A percentile compares a stretch with the other conserved stretches of the same genome.
Evolutionary conservation across 306 rosid genomes (phyloP).

Genomic region (Begonia loranthoides): DNA sequence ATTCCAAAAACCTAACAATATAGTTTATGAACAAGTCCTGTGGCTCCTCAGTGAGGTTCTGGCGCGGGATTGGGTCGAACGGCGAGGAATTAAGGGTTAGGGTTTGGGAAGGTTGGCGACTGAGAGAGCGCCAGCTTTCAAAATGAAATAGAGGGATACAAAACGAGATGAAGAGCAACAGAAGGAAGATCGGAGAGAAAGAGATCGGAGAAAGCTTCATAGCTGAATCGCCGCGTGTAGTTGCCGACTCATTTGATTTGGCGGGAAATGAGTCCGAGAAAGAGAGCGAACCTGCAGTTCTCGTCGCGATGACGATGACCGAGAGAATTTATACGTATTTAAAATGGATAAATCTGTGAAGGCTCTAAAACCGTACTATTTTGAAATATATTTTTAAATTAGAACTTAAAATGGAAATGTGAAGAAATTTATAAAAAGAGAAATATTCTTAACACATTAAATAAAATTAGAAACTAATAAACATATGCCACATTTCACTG

Average conservation of each 20-base stretch:
- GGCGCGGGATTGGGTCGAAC: slow-evolving; percentile 7
- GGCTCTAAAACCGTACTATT: too few relatives aligned
- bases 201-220: slow-evolving; percentile 22
- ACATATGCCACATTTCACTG: too few relatives aligned
- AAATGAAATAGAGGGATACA: slow-evolving; percentile 16
- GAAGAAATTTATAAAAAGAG: too few relatives aligned
- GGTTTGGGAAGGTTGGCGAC: slow-evolving; percentile 19
- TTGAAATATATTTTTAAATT: too few relatives aligned
- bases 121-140: slow-evolving; percentile 15
- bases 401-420: too few relatives aligned
- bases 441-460: too few relatives aligned
- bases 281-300: not conserved
- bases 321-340: too few relatives aligned
- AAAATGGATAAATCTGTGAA: too few relatives aligned
- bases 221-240: slow-evolving; percentile 3
- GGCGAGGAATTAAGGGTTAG: slow-evolving; percentile 14
- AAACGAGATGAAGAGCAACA: slow-evolving; percentile 23
- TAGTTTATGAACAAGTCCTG: slow-evolving; percentile 26
- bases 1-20: slow-evolving; percentile 59
- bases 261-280: slow-evolving; percentile 27
- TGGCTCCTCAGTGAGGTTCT: slow-evolving; percentile 11
- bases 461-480: too few relatives aligned
- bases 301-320: not conserved
- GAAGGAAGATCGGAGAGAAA: slow-evolving; percentile 19
- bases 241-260: slow-evolving; percentile 20